Evolutionary conservation across 1,139 yeast species (phyloP), one percentile per base, ranked within the genome.

Genomic region (Candida sp.): DNA sequence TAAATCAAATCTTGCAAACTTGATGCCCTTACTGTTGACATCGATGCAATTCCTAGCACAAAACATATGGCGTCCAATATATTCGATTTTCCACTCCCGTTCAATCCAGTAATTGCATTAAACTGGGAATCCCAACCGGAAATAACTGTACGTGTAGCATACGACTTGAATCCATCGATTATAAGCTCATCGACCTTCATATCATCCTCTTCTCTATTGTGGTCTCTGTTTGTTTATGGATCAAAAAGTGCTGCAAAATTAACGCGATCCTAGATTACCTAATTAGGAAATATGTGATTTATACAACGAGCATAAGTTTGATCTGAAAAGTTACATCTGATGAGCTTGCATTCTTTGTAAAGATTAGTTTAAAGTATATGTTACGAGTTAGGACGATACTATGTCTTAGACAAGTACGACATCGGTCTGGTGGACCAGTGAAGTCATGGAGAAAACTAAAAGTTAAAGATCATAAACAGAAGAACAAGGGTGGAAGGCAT

Each of bases 11-110:
- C 99, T 57, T 93, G 98, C 40, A 91, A 70, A 59, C 86, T 90
- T 15, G 90, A 86, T 0, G 99, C 99, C 61, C 99, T 76, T 25
- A 95, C 97, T 0, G 97, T 88, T 21, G 89, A 65, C 95, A 93
- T 90, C 6, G 95, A 83, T 1, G 97, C 86, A 49, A 95, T 91
- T 44, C 99, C 99, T 33, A 95, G 75, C n/a, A 95, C 99, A 65
- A 95, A 95, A 66, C 99, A 95, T 44, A 93, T 93, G 45, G 99
- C 96, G 65, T 95, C 99, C 40, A 93, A 71, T 46, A 93, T 90
- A 63, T 93, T 93, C 21, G 97, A 90, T 60, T 93, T 95, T 8
- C 99, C 99, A 0, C 97, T 89, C 9, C 99, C 99, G 62, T 95
- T 95, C 45, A 93, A 75, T 8, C 99, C 99, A 0, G 99, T 95